phyloP scores from a whole-genome alignment of 768 basidiomycete genomes.

The Phaeolepiota aurea region DNA sequence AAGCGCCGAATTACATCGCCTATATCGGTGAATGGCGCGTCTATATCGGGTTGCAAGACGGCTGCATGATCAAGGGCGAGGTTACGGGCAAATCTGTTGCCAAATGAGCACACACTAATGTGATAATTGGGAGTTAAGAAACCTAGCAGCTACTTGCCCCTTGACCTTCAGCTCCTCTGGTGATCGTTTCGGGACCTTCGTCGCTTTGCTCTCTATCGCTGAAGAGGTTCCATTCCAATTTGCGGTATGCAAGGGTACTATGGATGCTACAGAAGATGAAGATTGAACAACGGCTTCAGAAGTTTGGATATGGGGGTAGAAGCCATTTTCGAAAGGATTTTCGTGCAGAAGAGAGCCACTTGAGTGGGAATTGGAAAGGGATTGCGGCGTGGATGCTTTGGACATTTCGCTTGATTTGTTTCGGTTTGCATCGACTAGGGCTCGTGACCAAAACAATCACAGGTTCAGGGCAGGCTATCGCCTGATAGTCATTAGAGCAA shows the following conservation, averaged over 20 bases:
- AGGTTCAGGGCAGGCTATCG: constrained; percentile 31
- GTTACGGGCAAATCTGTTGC: constrained; percentile 40
- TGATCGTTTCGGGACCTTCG: constrained; percentile 28
- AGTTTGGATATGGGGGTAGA: too few species aligned
- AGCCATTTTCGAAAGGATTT: constrained; percentile 9
- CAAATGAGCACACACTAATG: constrained; percentile 1
- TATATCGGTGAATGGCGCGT: constrained; percentile 57
- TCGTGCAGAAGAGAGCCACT: constrained; percentile 11
- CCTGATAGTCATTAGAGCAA: too few species aligned
- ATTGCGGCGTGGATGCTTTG: constrained; percentile 25
- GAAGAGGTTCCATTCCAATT: constrained; percentile 1
- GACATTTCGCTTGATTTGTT: constrained; percentile 36
- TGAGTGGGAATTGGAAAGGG: constrained; percentile 21
- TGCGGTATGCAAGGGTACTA: too few species aligned
- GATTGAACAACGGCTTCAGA: too few species aligned
- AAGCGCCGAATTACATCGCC: constrained; percentile 63
- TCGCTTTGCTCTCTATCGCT: constrained; percentile 11
- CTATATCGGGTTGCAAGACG: constrained; percentile 56
- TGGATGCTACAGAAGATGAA: too few species aligned
- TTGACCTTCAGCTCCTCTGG: constrained; percentile 44
- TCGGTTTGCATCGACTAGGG: constrained; percentile 25
- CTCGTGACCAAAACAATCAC: constrained; percentile 24
- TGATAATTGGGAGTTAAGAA: constrained; percentile 8
- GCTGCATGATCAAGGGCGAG: constrained; percentile 56
- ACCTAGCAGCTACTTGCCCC: constrained; percentile 43